Evolutionary conservation across 345 rosid genomes (phyloP), one percentile per base, ranked within the genome.

Genomic region (Eucalyptus camaldulensis): DNA sequence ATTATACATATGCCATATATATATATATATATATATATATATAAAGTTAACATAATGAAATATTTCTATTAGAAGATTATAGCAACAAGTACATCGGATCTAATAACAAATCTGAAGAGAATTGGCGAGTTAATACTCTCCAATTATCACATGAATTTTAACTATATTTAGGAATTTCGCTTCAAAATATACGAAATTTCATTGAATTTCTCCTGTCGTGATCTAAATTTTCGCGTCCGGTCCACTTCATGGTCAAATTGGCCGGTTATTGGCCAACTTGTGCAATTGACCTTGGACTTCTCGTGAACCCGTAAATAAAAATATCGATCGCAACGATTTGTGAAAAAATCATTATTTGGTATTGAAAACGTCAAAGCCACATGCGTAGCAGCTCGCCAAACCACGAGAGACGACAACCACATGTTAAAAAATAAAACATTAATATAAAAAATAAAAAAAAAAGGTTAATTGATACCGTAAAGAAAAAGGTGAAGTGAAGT

Each of bases 71-170:
- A 4, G 9, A 53, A 10, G 10, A 53, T 21, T 53, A 4, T 19
- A 53, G 58, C 43, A 6, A 19, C 5, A 22, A 6, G 47, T 4
- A 43, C 29, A 11, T 21, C 83, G 8, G 3, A 76, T 37, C 29
- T 37, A 37, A 76, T 11, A 44, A 76, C 14, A 19, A 21, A 76
- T 21, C 0, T 1, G 4, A 37, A 76, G 27, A 37, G 27, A 76
- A 21, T 3, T 1, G 1, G 15, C 2, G 25, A 37, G 1, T 11
- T 3, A 40, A 10, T 25, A 11, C 44, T 19, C 8, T 76, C 2
- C 1, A 6, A 6, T 37, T 19, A 6, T 72, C 13, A 72, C 21
- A 6, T 72, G 8, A 43, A 4, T 72, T 9, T 10, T 19, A 17
- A 11, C 11, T 13, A 21, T 33, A 69, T 69, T 7, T 9, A 37